Percentiles rank a stretch among this genome's conserved stretches.
Conservation (phyloP, 768 basidiomycete genomes). For the Cantharellus anzutake region DNA sequence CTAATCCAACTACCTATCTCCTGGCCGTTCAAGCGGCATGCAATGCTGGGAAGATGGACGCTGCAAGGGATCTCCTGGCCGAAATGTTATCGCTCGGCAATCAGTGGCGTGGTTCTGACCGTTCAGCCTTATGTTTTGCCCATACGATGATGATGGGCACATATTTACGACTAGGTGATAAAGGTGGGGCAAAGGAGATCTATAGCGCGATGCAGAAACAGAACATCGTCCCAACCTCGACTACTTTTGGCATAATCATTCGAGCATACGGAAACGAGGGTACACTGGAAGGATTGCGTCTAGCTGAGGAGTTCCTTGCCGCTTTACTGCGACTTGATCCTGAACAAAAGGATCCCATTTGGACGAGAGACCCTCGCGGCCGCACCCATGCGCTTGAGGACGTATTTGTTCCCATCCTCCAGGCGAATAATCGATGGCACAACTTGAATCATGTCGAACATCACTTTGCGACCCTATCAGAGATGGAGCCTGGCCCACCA, state of each 20-base stretch:
- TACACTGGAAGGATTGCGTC: conserved; percentile 29
- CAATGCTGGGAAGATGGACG: conserved; percentile 39
- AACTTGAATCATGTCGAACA: conserved; percentile 35
- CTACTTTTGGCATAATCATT: conserved; percentile 53
- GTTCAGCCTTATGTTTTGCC: conserved; percentile 18
- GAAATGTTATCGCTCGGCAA: conserved; percentile 38
- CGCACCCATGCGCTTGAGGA: conserved; percentile 15
- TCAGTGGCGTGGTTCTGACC: conserved; percentile 6
- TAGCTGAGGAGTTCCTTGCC: conserved; percentile 49
- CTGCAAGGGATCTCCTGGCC: conserved; percentile 25
- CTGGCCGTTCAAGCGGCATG: conserved; percentile 67
- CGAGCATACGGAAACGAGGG: conserved; percentile 34
- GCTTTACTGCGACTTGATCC: conserved; percentile 21
- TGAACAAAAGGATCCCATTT: conserved; percentile 19
- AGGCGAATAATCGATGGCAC: conserved; percentile 26
- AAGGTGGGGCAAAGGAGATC: conserved; percentile 35
- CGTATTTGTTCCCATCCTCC: conserved; percentile 41
- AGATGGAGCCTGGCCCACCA: conserved; percentile 20
- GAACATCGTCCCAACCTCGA: conserved; percentile 44
- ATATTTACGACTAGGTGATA: conserved; percentile 38
- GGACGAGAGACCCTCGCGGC: conserved; percentile 14
- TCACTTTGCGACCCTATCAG: conserved; percentile 31
- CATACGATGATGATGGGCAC: conserved; percentile 62
- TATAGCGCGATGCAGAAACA: conserved; percentile 53
- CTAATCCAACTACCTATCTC: conserved; percentile 47